phyloP scores from a whole-genome alignment of 2,329 filamentous ascomycete species.

The Xylaria sp. region DNA sequence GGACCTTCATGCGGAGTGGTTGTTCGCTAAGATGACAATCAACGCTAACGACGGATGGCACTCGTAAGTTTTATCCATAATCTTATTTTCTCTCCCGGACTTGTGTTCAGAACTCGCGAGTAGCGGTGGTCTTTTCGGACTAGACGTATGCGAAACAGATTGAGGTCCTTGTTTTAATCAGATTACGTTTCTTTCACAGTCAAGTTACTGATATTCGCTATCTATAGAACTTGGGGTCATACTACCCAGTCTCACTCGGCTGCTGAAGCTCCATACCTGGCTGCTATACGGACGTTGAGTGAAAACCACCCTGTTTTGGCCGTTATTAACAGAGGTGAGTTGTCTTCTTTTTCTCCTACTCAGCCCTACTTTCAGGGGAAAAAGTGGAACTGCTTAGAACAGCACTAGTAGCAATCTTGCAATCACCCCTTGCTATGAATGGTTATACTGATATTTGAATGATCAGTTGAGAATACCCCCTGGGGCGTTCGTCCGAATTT shows the following conservation, averaged over 20 bases:
- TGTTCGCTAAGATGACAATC: constrained; percentile 63
- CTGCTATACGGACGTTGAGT: constrained; percentile 58
- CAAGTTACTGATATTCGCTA: constrained; percentile 11
- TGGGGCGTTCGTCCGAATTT: constrained; percentile 49
- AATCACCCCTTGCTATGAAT: neutral
- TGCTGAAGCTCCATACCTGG: constrained; percentile 56
- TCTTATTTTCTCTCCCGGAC: neutral
- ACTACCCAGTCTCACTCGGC: constrained; percentile 57
- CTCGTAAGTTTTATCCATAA: constrained; percentile 45
- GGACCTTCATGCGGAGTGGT: constrained; percentile 58
- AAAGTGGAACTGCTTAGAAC: neutral
- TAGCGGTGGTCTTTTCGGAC: neutral
- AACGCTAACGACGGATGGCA: constrained; percentile 61
- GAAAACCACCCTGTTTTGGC: constrained; percentile 57
- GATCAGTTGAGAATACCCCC: constrained; percentile 47
- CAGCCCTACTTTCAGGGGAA: neutral
- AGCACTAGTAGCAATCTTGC: neutral
- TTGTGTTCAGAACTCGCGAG: no score
- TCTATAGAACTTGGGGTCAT: constrained; percentile 54
- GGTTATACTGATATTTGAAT: neutral
- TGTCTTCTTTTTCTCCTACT: neutral
- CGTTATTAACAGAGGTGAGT: constrained; percentile 52
- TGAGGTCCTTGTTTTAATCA: no score
- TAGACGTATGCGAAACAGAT: neutral
- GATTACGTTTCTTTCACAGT: neutral